phyloP scores from a whole-genome alignment of 1,284 basidiomycete genomes.

The Trametes sp. region DNA sequence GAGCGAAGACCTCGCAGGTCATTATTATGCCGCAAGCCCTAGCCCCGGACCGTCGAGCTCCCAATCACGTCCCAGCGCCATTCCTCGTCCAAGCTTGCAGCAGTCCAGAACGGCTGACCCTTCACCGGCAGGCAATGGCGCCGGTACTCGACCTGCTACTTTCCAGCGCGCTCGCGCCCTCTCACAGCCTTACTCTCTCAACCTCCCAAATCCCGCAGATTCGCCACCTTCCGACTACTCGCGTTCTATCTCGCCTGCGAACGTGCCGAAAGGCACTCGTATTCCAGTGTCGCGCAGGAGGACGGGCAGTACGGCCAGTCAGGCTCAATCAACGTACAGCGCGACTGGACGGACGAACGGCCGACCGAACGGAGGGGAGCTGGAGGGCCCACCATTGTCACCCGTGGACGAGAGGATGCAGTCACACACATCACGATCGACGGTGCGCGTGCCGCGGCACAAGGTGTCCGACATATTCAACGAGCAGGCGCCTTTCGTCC shows the following conservation, averaged over 20 bases:
- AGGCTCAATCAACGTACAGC: slow-evolving; percentile 38
- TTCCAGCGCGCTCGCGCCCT: slow-evolving; percentile 58
- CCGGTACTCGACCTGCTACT: slow-evolving; percentile 25
- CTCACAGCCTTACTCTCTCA: slow-evolving; percentile 61
- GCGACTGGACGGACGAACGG: slow-evolving; percentile 30
- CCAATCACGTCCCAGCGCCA: slow-evolving; percentile 50
- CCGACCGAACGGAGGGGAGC: slow-evolving; percentile 23
- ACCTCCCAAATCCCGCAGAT: slow-evolving; percentile 41
- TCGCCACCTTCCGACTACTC: slow-evolving; percentile 44
- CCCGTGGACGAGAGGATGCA: slow-evolving; percentile 39
- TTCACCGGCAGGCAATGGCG: slow-evolving; percentile 21
- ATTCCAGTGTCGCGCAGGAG: slow-evolving; percentile 56
- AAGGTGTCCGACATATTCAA: slow-evolving; percentile 53
- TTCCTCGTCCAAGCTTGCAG: slow-evolving; percentile 56
- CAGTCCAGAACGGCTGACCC: slow-evolving; percentile 40
- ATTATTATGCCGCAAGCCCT: slow-evolving; percentile 32
- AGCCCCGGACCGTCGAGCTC: slow-evolving; percentile 35
- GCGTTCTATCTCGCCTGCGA: slow-evolving; percentile 49
- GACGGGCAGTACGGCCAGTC: slow-evolving; percentile 53
- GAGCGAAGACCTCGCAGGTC: slow-evolving; percentile 46
- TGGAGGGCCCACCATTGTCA: slow-evolving; percentile 32
- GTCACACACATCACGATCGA: slow-evolving; percentile 40
- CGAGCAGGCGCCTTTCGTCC: slow-evolving; percentile 48
- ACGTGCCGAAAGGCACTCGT: slow-evolving; percentile 52
- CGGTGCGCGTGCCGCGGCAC: slow-evolving; percentile 40